These are phyloP conservation scores for Tuber magnatum DNA, from an alignment of 495 filamentous ascomycete species.

Conservation along the genomic window DNA sequence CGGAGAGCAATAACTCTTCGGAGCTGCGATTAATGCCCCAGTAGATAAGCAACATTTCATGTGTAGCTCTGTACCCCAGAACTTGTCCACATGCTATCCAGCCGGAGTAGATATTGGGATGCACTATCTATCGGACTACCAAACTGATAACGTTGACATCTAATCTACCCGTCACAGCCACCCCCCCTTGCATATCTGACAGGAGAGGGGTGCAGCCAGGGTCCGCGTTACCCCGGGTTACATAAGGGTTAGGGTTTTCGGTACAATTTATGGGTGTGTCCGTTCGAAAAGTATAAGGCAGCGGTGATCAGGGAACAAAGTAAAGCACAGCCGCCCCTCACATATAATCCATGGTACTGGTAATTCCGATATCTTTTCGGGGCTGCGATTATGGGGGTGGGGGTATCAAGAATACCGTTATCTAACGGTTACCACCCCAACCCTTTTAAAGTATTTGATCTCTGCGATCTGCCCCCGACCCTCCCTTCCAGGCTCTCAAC, in stretches of 20 bases:
- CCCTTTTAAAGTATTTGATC: conserved; percentile 2
- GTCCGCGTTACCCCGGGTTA: not conserved
- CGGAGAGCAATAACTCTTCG: not conserved
- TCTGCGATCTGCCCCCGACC: not conserved
- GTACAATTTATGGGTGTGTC: not conserved
- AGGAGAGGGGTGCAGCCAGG: not conserved
- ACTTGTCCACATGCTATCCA: not conserved
- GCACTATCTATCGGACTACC: not conserved
- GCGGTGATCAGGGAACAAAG: not conserved
- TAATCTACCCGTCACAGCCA: not conserved
- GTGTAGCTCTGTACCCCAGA: not conserved
- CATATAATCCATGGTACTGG: not conserved
- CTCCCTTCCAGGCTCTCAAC: not conserved
- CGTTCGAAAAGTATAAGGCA: not conserved
- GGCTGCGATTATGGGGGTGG: not conserved
- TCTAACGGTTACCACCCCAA: not conserved
- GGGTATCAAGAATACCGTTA: not conserved
- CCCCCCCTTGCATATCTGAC: not conserved
- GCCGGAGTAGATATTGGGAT: not conserved
- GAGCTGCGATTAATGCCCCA: not conserved
- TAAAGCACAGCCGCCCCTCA: not conserved
- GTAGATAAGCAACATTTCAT: not conserved
- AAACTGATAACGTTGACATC: not conserved
- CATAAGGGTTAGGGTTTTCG: not conserved
- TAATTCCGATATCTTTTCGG: not conserved